Conservation (phyloP, 352 stramenopile genomes). For the Pelagophyceae sp. region DNA sequence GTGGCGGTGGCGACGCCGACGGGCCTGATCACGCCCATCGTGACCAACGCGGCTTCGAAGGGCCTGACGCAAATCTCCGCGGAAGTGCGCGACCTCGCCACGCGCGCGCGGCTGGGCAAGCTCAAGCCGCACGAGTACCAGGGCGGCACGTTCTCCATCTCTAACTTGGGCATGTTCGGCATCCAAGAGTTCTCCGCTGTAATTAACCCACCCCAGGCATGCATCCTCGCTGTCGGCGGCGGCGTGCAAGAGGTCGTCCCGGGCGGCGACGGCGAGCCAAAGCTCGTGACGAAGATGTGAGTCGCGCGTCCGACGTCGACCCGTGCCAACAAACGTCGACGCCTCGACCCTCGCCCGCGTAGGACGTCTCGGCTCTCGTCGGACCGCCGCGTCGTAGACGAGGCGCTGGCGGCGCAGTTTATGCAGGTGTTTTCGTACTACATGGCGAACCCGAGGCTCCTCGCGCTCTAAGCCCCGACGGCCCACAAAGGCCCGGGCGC, state of each 20-base stretch:
- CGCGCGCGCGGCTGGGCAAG: slow-evolving; percentile 84
- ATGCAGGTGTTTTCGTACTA: slow-evolving; percentile 89
- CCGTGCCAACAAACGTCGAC: no score
- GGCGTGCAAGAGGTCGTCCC: slow-evolving; percentile 69
- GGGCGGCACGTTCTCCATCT: slow-evolving; percentile 96
- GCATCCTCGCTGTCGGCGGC: slow-evolving; percentile 93
- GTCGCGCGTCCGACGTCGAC: no score
- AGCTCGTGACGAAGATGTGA: slow-evolving; percentile 78
- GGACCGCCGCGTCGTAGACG: slow-evolving; percentile 93
- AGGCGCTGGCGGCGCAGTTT: slow-evolving; percentile 88
- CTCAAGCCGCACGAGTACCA: slow-evolving; percentile 98
- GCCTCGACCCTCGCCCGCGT: no score
- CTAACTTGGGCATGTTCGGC: slow-evolving; percentile 97
- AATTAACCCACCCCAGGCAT: slow-evolving; percentile 95
- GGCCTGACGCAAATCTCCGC: slow-evolving; percentile 84
- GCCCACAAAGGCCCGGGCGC: neutral
- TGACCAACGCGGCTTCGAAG: slow-evolving; percentile 81
- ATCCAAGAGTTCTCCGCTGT: slow-evolving; percentile 96
- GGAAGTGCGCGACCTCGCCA: slow-evolving; percentile 93
- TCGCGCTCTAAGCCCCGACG: slow-evolving; percentile 55
- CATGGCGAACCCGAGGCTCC: slow-evolving; percentile 85
- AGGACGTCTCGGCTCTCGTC: slow-evolving; percentile 89
- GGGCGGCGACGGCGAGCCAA: slow-evolving; percentile 54
- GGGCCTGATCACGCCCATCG: slow-evolving; percentile 96
- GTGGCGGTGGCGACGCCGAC: slow-evolving; percentile 92